phyloP scores from a whole-genome alignment of 495 filamentous ascomycete genomes.

The Xylaria bambusicola region DNA sequence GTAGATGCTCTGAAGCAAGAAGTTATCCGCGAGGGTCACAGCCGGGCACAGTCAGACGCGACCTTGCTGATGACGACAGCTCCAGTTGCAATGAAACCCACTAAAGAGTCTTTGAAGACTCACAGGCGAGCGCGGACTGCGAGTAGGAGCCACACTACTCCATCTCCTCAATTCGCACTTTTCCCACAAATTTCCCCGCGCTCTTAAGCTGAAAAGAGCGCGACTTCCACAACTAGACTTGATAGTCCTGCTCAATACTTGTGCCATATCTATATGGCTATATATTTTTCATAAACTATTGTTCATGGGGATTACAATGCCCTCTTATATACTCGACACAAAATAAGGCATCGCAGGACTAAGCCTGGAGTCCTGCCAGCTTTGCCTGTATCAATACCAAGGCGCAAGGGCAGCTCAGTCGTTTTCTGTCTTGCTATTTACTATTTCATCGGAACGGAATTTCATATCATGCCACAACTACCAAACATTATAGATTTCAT shows the following conservation, averaged over 20 bases:
- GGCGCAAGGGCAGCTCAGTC: too few relatives aligned
- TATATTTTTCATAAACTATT: too few relatives aligned
- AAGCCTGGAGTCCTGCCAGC: too few relatives aligned
- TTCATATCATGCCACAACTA: too few relatives aligned
- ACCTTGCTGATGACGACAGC: conserved; percentile 20
- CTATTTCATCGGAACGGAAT: too few relatives aligned
- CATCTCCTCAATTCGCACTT: conserved; percentile 31
- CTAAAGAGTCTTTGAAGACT: conserved; percentile 25
- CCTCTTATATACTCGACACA: neutral
- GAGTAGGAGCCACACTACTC: conserved; percentile 26
- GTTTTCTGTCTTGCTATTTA: too few relatives aligned
- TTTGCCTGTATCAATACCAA: too few relatives aligned
- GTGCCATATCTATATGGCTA: too few relatives aligned
- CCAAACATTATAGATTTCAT: too few relatives aligned
- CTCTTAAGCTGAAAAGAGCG: neutral
- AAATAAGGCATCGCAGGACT: too few relatives aligned
- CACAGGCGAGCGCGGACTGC: conserved; percentile 34
- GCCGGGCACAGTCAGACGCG: conserved; percentile 30
- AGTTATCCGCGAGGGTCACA: conserved; percentile 22
- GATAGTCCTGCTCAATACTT: neutral
- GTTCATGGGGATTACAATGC: neutral
- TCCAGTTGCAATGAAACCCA: conserved; percentile 12
- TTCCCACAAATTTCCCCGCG: conserved; percentile 24
- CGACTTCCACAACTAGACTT: neutral
- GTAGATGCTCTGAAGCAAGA: conserved; percentile 15